These are phyloP conservation scores for Chlamydomonas schloesseri DNA, from an alignment of 139 green algal species.

Conservation along the genomic window DNA sequence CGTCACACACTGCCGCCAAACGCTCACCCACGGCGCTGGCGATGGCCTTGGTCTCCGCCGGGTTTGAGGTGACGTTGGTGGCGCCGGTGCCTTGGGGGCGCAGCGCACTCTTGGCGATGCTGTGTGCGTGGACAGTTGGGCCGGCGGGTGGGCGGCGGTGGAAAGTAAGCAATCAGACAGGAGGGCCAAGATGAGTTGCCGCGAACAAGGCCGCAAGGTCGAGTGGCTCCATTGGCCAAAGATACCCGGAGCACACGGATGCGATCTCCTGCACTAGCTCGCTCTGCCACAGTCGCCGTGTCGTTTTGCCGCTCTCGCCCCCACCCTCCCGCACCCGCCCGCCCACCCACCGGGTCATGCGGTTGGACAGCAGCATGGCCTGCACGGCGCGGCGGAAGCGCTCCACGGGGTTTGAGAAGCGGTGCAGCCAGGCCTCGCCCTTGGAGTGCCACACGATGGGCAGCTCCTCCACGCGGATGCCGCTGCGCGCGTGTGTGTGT, in stretches of 20 bases:
- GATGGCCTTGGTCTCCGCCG: neutral
- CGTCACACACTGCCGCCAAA: no score
- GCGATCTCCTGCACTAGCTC: no score
- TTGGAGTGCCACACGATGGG: neutral
- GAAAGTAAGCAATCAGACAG: no score
- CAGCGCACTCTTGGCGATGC: neutral
- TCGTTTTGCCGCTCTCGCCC: neutral
- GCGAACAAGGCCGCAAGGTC: no score
- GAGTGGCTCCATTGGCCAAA: no score
- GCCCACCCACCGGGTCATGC: neutral
- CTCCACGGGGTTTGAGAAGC: neutral
- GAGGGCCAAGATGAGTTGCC: no score
- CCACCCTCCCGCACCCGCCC: no score
- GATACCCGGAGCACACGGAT: no score
- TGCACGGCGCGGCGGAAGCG: neutral
- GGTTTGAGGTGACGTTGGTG: neutral
- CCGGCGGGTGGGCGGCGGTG: no score
- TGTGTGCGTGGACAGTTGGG: neutral
- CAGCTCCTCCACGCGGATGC: neutral
- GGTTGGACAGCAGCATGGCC: neutral
- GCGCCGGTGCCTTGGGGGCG: no score
- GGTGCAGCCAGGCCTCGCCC: constrained; percentile 1
- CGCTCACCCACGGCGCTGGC: neutral
- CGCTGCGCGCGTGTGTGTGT: neutral
- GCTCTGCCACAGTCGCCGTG: no score